These are phyloP conservation scores for Arthrocladium fulminans DNA, from an alignment of 2,329 filamentous ascomycete genomes.

Conservation along the genomic window DNA sequence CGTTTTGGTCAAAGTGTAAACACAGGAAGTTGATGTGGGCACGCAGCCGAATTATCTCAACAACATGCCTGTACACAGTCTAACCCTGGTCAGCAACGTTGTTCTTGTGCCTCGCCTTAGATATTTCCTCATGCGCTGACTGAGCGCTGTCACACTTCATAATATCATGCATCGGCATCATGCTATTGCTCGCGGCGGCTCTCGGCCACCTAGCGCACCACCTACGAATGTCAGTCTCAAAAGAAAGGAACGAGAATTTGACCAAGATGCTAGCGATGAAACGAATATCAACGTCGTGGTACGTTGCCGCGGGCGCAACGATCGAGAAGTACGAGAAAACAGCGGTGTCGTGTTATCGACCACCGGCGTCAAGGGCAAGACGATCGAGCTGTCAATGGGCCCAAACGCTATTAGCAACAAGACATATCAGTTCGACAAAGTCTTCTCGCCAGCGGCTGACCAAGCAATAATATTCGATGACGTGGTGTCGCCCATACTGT, in stretches of 20 bases:
- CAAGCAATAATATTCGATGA: constrained; percentile 93
- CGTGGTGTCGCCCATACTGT: constrained; percentile 82
- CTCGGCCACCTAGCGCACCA: constrained; percentile 36
- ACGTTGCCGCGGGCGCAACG: constrained; percentile 82
- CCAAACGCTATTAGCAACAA: constrained; percentile 90
- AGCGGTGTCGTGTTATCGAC: constrained; percentile 85
- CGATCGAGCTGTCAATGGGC: constrained; percentile 82
- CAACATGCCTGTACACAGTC: not conserved
- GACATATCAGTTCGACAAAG: constrained; percentile 91
- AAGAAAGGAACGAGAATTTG: constrained; percentile 80
- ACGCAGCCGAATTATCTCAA: not conserved
- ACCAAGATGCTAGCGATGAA: constrained; percentile 61
- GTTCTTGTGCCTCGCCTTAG: not conserved
- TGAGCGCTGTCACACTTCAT: no score
- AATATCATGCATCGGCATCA: constrained; percentile 4
- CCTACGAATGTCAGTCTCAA: constrained; percentile 54
- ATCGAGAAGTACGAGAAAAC: constrained; percentile 87
- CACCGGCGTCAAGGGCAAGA: constrained; percentile 77
- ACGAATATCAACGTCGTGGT: constrained; percentile 98
- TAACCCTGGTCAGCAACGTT: constrained; percentile 5
- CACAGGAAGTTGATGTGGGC: not conserved
- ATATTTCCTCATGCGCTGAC: not conserved
- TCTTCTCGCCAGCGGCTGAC: constrained; percentile 90
- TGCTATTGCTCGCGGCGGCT: constrained; percentile 8
- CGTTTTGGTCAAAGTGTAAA: not conserved